These are phyloP conservation scores for Curvularia verruculosa DNA, from an alignment of 2,329 filamentous ascomycete species.

Conservation along the genomic window DNA sequence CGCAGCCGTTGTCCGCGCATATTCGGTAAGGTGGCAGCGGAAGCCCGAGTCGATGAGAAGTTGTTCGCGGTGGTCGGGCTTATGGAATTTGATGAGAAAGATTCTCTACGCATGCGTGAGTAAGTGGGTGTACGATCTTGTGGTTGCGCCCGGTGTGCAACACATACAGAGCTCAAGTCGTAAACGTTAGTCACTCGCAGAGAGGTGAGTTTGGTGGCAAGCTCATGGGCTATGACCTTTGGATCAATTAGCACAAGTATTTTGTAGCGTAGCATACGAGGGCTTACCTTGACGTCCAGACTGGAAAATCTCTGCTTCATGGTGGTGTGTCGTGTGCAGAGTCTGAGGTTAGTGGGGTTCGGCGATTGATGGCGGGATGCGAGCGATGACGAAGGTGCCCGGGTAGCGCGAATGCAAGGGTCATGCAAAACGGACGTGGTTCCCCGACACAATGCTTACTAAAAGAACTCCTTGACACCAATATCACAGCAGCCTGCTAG, in stretches of 20 bases:
- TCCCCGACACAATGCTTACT: conserved; percentile 22
- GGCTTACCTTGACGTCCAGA: conserved; percentile 71
- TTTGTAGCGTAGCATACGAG: neutral
- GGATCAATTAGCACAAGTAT: conserved; percentile 9
- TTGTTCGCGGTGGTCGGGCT: conserved; percentile 86
- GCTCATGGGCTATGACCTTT: conserved; percentile 92
- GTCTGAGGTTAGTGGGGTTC: conserved; percentile 34
- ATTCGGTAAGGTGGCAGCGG: conserved; percentile 91
- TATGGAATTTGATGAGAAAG: conserved; percentile 92
- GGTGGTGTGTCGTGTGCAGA: conserved; percentile 40
- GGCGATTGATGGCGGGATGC: conserved; percentile 24
- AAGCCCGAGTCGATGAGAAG: conserved; percentile 94
- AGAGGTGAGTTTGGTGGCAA: conserved; percentile 74
- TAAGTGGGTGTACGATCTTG: conserved; percentile 34
- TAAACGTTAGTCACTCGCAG: conserved; percentile 93
- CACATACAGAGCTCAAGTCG: conserved; percentile 78
- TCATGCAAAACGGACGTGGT: conserved; percentile 22
- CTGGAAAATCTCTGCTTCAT: conserved; percentile 85
- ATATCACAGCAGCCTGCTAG: neutral
- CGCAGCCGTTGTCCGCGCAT: conserved; percentile 82
- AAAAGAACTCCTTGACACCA: conserved; percentile 4
- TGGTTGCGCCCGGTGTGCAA: neutral
- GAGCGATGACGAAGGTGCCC: conserved; percentile 38
- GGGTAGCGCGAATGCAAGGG: conserved; percentile 33
- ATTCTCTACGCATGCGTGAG: conserved; percentile 65